These are phyloP conservation scores for Haematococcus sp. DNA, from an alignment of 139 green algal genomes.

Conservation along the genomic window DNA sequence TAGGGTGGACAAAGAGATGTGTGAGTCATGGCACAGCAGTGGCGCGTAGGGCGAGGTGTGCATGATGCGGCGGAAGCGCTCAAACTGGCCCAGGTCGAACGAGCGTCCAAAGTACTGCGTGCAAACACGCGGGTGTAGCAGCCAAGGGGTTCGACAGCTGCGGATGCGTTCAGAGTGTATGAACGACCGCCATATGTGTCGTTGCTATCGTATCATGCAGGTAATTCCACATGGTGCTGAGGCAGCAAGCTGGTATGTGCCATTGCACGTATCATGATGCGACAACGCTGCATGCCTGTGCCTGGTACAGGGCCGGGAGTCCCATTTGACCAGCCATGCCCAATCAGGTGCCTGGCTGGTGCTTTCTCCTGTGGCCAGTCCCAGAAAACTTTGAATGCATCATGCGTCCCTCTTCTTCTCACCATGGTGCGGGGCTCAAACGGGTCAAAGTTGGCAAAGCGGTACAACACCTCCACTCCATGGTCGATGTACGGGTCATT, in stretches of 20 bases:
- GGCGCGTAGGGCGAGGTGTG: slow-evolving; percentile 51
- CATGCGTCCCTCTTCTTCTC: no score
- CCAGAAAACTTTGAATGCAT: no score
- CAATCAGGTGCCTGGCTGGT: no score
- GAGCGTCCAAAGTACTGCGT: slow-evolving; percentile 29
- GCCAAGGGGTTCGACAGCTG: not conserved
- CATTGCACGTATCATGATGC: no score
- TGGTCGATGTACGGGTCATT: slow-evolving; percentile 54
- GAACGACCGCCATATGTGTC: not conserved
- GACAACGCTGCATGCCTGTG: no score
- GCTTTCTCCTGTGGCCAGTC: no score
- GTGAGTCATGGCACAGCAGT: slow-evolving; percentile 47
- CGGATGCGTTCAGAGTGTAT: not conserved
- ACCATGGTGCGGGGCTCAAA: slow-evolving; percentile 64
- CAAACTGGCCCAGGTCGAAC: slow-evolving; percentile 74
- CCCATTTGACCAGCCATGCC: no score
- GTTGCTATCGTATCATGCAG: not conserved
- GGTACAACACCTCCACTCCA: slow-evolving; percentile 66
- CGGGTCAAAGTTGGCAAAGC: slow-evolving; percentile 72
- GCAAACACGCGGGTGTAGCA: not conserved
- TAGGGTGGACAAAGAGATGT: no score
- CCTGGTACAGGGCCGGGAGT: no score
- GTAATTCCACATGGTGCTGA: no score
- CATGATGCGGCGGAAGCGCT: slow-evolving; percentile 68
- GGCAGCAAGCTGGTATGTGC: no score